Base-by-base conservation (phyloP, 805 yeast species). In the Komagataella ulmi region DNA sequence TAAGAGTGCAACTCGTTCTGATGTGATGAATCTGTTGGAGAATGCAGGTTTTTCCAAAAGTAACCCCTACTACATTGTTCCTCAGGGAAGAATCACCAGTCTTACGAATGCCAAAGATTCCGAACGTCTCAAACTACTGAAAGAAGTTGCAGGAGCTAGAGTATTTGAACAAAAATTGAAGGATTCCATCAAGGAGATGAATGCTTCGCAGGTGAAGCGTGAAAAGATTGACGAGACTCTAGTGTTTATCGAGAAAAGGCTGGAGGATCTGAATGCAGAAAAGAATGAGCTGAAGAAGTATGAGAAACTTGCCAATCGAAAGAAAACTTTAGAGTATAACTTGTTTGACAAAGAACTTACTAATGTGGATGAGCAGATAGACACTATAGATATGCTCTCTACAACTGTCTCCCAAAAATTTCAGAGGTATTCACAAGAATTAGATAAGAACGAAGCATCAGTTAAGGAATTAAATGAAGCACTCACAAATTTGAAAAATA, bases 51-150 rank as follows among this genome's bases (percentile, higher is more conserved):
- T 93, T 61, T 85, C 96, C 0, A 76, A 85, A 54, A 80, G 88
- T 5, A 90, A 89, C 56, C 97, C 97, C 1, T 91, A 90, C 65
- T 91, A 91, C 64, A 91, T 93, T 58, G 98, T 93, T 4, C 98
- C 99, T 0, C 99, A 93, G 66, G 99, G 99, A 18, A 75, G 87
- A 58, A 88, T 93, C 58, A 85, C 96, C 1, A 75, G 86, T 0
- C 72, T 93, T 54, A 91, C 98, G 0, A 88, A 88, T 61, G 91
- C 97, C 0, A 86, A 86, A 58, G 97, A 89, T 61, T 61, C 77
- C 2, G 97, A 90, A 61, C 77, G 97, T 54, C 71, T 91, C 50
- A 75, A 77, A 43, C 68, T 90, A 45, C 69, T 93, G 57, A 89
- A 91, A 57, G 96, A 89, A 60, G 96, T 91, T 40, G 93, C 97